Evolutionary conservation across 257 asterid species (phyloP), one percentile per base, ranked within the genome.

Genomic region (Scutellaria minor): DNA sequence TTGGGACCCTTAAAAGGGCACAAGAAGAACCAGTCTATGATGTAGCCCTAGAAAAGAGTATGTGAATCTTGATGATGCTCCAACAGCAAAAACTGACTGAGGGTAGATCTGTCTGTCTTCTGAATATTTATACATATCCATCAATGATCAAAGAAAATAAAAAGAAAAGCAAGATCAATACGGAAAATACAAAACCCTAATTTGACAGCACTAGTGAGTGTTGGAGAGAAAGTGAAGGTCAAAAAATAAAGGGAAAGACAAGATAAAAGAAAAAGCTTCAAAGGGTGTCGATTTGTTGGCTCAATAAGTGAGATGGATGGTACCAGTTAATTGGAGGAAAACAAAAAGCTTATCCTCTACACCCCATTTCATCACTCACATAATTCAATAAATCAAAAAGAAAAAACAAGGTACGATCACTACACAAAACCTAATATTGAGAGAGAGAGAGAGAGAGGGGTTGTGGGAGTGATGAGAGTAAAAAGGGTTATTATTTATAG

Each of bases 61-160:
- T 74, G 93, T 87, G 93, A 85, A 87, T 87, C 93, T 87, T 87
- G 85, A 87, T 81, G 89, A 74, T 87, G 93, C 87, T 83, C 80
- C 93, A 85, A 6, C 81, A 6, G 86, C 90, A 83, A 85, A 76
- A 71, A 83, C 24, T 67, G 84, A 71, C 93, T 85, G 75, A 39
- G 55, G 56, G 68, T 67, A 60, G 24, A 9, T 12, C 10, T 37
- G 18, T 51, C 48, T 39, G 61, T 66, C 50, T 20, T 15, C 14
- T 3, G 52, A n/a, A 7, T 20, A 62, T 50, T 70, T 31, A 31
- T 31, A 31, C 3, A 31, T 3, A 31, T 81, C 57, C 75, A 61
- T 68, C 50, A 47, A 57, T 20, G 35, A 48, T 18, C 3, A 4
- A 11, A 50, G 31, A 51, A 39, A 12, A 11, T 22, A 6, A 10